Percentiles rank a stretch among this genome's conserved stretches.
phyloP scores from a whole-genome alignment of 768 basidiomycete species.

The Trametes cubensis region DNA sequence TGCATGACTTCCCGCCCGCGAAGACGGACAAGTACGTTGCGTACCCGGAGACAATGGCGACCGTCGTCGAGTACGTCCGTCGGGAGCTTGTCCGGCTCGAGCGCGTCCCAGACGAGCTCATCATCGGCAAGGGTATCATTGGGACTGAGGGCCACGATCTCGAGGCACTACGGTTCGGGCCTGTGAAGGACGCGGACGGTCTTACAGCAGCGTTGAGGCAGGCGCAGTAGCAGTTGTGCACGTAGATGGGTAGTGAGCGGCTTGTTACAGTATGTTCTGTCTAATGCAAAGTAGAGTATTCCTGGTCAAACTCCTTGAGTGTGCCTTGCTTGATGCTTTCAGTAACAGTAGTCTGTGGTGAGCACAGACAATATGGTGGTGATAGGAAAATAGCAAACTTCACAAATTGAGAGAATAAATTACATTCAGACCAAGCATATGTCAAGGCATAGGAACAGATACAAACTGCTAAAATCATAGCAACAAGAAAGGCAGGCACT shows the following conservation, averaged over 20 bases:
- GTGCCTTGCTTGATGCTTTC: too few species aligned
- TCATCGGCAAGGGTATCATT: conserved; percentile 38
- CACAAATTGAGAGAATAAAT: too few species aligned
- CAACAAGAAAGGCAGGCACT: too few species aligned
- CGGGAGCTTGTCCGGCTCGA: conserved; percentile 75
- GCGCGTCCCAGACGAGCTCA: conserved; percentile 44
- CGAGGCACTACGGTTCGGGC: conserved; percentile 37
- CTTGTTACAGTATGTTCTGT: not conserved
- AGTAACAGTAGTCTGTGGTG: too few species aligned
- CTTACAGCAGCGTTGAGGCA: not conserved
- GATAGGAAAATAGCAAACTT: too few species aligned
- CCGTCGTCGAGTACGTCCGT: conserved; percentile 68
- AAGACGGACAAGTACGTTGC: conserved; percentile 70
- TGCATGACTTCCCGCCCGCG: conserved; percentile 64
- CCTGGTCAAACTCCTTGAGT: too few species aligned
- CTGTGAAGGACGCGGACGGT: conserved; percentile 11
- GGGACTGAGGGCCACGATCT: conserved; percentile 39
- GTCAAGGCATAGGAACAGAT: too few species aligned
- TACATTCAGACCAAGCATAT: too few species aligned
- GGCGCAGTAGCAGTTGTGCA: not conserved
- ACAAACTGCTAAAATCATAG: too few species aligned
- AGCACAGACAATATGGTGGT: too few species aligned
- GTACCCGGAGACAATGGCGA: conserved; percentile 76
- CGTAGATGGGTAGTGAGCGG: not conserved
- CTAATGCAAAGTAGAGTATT: not conserved